A percentile compares a stretch with the other conserved stretches of the same genome.
These are phyloP conservation scores for Pleurotus ostreatus DNA, from an alignment of 768 basidiomycete species.

Conservation along the genomic window DNA sequence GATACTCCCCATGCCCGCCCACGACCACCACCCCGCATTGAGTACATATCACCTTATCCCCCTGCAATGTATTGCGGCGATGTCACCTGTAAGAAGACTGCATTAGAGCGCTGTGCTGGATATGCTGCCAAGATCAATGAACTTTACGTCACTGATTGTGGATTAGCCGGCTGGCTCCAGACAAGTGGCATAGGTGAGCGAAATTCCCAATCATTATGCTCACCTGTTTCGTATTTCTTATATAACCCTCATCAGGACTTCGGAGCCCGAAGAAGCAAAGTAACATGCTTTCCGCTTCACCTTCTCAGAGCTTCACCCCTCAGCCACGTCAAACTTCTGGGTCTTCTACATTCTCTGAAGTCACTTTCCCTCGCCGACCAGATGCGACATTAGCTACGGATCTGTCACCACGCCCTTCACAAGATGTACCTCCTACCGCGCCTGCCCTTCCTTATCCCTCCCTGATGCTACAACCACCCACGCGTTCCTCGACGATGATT, in stretches of 20 bases:
- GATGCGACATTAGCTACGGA: constrained; percentile 80
- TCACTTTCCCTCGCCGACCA: constrained; percentile 75
- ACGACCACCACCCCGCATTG: constrained; percentile 19
- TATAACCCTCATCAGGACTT: constrained; percentile 14
- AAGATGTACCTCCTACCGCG: constrained; percentile 50
- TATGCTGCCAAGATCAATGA: constrained; percentile 87
- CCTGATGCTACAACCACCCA: constrained; percentile 38
- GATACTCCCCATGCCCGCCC: constrained; percentile 7
- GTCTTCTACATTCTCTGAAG: constrained; percentile 69
- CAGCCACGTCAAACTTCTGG: constrained; percentile 67
- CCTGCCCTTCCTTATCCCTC: constrained; percentile 75
- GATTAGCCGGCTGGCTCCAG: constrained; percentile 71
- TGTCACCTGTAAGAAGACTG: constrained; percentile 46
- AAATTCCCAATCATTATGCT: not conserved
- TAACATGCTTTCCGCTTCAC: constrained; percentile 24
- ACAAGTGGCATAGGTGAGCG: constrained; percentile 52
- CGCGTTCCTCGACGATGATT: constrained; percentile 27
- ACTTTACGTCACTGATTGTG: constrained; percentile 69
- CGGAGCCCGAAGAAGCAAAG: constrained; percentile 26
- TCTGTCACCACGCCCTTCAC: constrained; percentile 42
- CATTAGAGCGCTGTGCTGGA: constrained; percentile 64
- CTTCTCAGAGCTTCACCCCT: constrained; percentile 39
- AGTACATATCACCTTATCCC: constrained; percentile 40
- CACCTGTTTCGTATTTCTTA: constrained; percentile 3
- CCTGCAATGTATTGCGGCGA: constrained; percentile 71